phyloP scores from a whole-genome alignment of 768 basidiomycete species.

The Tricholoma hemisulphureum region DNA sequence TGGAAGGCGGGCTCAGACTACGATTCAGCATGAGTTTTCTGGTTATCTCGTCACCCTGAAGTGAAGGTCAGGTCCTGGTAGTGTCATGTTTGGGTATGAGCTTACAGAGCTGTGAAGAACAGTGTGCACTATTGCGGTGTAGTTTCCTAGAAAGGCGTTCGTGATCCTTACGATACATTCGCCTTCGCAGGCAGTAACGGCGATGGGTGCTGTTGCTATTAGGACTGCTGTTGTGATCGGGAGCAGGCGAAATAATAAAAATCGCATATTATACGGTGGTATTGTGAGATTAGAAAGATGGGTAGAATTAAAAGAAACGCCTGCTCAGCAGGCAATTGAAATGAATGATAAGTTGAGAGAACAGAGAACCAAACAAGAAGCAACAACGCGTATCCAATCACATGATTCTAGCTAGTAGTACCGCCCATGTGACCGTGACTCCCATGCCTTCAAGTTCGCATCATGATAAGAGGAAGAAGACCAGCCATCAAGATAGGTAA shows the following conservation, averaged over 20 bases:
- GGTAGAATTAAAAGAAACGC: constrained; percentile 1
- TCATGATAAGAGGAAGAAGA: too few relatives aligned
- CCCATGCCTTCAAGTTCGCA: too few relatives aligned
- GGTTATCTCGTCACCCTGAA: constrained; percentile 11
- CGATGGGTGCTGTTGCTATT: constrained; percentile 30
- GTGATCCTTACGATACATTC: constrained; percentile 65
- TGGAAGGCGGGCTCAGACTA: constrained; percentile 8
- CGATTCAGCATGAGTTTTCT: constrained; percentile 9
- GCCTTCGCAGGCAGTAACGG: constrained; percentile 63
- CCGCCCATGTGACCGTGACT: not conserved
- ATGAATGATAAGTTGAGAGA: not conserved
- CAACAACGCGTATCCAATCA: constrained; percentile 8
- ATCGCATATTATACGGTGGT: constrained; percentile 14
- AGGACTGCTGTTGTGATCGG: constrained; percentile 15
- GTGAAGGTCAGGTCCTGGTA: constrained; percentile 5
- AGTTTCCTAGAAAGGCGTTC: constrained; percentile 51
- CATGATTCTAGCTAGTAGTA: too few relatives aligned
- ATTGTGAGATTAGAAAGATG: not conserved
- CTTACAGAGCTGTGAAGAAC: constrained; percentile 46
- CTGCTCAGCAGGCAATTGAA: constrained; percentile 6
- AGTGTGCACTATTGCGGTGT: constrained; percentile 39
- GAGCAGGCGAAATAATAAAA: constrained; percentile 12
- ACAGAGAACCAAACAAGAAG: not conserved
- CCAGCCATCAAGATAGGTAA: too few relatives aligned
- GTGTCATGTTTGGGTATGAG: not conserved